A percentile compares a stretch with the other conserved stretches of the same genome.
These are phyloP conservation scores for Eucalyptus melliodora DNA, from an alignment of 345 rosid species.

Conservation along the genomic window DNA sequence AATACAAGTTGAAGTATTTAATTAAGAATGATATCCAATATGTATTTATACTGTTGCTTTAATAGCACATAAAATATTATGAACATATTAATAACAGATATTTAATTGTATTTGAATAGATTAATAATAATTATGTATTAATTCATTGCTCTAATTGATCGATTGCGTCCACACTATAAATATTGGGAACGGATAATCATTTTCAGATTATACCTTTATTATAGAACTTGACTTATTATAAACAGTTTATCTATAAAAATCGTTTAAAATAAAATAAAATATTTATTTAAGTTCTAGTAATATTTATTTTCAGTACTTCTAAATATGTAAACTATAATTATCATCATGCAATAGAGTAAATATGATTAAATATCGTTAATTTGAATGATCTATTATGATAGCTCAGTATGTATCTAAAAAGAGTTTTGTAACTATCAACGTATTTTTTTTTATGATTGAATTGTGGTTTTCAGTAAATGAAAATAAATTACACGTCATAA, in stretches of 20 bases:
- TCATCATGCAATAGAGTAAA: background rate
- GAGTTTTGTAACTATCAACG: background rate
- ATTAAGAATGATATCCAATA: background rate
- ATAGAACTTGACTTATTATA: background rate
- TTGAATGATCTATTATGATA: background rate
- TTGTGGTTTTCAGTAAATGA: background rate
- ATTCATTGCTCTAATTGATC: background rate
- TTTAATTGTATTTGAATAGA: background rate
- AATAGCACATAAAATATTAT: background rate
- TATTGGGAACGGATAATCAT: background rate
- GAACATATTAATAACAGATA: background rate
- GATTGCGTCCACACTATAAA: background rate
- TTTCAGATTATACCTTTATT: background rate
- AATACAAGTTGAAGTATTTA: background rate
- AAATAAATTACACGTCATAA: background rate
- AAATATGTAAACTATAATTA: background rate
- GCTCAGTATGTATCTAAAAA: background rate
- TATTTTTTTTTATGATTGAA: background rate
- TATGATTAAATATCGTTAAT: background rate
- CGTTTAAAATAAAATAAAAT: background rate
- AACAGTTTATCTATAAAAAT: background rate
- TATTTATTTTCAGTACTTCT: background rate
- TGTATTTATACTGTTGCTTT: background rate
- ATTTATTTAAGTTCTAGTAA: background rate
- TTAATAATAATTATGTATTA: background rate